Percentiles rank a stretch among this genome's conserved stretches.
Evolutionary conservation across 2,329 filamentous ascomycete genomes (phyloP).

Genomic region (Stagonosporopsis vannaccii): DNA sequence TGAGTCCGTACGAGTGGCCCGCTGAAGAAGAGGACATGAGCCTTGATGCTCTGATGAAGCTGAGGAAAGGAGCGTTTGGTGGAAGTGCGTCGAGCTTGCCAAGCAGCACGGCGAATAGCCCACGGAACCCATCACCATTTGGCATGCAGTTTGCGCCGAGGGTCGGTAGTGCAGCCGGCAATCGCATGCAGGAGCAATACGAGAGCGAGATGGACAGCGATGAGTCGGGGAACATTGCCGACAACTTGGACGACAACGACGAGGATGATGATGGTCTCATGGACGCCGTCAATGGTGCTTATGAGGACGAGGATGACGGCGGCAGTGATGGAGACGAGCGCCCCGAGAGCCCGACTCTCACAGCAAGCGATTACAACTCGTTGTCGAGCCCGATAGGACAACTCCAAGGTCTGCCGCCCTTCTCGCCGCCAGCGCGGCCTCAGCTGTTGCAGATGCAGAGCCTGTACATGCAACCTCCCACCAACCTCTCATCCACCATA

Average conservation of each 20-base stretch:
- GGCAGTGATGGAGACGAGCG: conserved; percentile 25
- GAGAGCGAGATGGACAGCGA: conserved; percentile 37
- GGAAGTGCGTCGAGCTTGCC: conserved; percentile 76
- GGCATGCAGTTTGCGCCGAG: conserved; percentile 45
- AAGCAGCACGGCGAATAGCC: conserved; percentile 55
- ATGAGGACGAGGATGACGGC: conserved; percentile 29
- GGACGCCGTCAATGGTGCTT: conserved; percentile 41
- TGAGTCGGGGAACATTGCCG: conserved; percentile 28
- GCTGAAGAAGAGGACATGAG: conserved; percentile 72
- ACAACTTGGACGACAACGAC: conserved; percentile 29
- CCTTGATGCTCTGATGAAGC: conserved; percentile 72
- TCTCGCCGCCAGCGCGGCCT: conserved; percentile 24
- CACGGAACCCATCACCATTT: conserved; percentile 49
- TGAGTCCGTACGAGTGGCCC: conserved; percentile 63
- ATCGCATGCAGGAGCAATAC: conserved; percentile 39
- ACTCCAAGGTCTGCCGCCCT: conserved; percentile 12
- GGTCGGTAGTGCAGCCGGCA: conserved; percentile 37
- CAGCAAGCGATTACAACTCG: conserved; percentile 39
- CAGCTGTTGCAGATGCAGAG: conserved; percentile 32
- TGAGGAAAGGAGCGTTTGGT: conserved; percentile 80
- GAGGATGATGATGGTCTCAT: conserved; percentile 31
- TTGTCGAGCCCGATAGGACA: conserved; percentile 34
- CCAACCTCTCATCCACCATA: conserved; percentile 12
- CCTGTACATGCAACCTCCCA: conserved; percentile 23
- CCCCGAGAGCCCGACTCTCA: conserved; percentile 44